Percentiles rank a stretch among this genome's conserved stretches.
These are phyloP conservation scores for Agrostemma githago DNA, from an alignment of 148 eudicot genomes.

Conservation along the genomic window DNA sequence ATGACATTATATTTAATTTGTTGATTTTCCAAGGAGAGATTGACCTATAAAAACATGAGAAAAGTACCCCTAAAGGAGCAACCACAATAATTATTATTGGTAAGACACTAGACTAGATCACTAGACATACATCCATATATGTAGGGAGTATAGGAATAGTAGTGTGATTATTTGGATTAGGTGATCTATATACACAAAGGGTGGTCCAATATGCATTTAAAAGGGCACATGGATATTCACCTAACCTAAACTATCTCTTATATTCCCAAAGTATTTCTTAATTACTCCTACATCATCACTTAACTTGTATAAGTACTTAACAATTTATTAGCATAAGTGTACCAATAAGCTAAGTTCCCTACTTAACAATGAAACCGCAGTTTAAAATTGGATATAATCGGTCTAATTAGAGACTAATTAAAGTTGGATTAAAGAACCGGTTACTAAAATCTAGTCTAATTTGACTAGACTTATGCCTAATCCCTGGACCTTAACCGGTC, in stretches of 20 bases:
- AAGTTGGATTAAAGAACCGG: too few species aligned
- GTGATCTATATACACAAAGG: background rate
- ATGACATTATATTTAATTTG: too few species aligned
- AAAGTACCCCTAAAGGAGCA: slow-evolving; percentile 1
- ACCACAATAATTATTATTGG: background rate
- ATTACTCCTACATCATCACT: too few species aligned
- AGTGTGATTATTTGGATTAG: background rate
- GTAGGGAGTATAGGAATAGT: background rate
- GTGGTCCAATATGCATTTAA: slow-evolving; percentile 5
- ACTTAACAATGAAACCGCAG: too few species aligned
- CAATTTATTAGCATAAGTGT: too few species aligned
- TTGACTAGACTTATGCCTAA: too few species aligned
- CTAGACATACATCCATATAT: background rate
- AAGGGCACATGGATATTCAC: slow-evolving; percentile 21
- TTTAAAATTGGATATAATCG: too few species aligned
- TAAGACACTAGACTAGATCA: background rate
- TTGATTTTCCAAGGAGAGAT: background rate
- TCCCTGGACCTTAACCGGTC: too few species aligned
- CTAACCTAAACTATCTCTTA: slow-evolving; percentile 7
- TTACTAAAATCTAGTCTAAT: too few species aligned
- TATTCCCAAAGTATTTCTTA: slow-evolving; percentile 11
- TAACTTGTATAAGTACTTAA: too few species aligned
- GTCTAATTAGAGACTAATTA: too few species aligned
- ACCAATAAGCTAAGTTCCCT: too few species aligned
- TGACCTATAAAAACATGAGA: slow-evolving; percentile 3